These are phyloP conservation scores for Teratosphaeria gauchensis DNA, from an alignment of 2,329 filamentous ascomycete species.

Conservation along the genomic window DNA sequence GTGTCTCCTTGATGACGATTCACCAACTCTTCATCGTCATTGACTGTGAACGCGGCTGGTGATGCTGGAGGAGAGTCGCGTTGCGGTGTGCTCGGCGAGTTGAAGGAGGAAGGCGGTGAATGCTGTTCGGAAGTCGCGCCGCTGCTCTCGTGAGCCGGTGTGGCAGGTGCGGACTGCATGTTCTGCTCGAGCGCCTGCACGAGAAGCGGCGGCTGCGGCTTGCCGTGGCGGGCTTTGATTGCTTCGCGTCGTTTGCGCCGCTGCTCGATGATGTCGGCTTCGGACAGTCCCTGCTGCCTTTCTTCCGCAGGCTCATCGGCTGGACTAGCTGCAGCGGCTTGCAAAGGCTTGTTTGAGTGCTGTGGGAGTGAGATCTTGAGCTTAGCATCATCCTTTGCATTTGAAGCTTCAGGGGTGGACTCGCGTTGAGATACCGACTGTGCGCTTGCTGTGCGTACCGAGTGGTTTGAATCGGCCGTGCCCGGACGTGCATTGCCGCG, in stretches of 20 bases:
- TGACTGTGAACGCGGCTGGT: constrained; percentile 30
- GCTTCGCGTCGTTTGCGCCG: constrained; percentile 76
- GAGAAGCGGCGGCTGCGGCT: constrained; percentile 50
- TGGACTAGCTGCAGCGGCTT: not conserved
- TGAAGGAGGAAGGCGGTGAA: constrained; percentile 17
- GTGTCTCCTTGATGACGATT: constrained; percentile 22
- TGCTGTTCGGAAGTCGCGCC: constrained; percentile 15
- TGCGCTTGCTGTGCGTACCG: constrained; percentile 3
- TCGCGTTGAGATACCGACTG: constrained; percentile 9
- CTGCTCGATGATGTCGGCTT: constrained; percentile 74
- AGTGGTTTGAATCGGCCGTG: not conserved
- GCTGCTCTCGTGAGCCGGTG: constrained; percentile 24
- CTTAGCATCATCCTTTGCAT: constrained; percentile 8
- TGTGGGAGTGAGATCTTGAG: constrained; percentile 9
- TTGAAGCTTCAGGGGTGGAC: constrained; percentile 7
- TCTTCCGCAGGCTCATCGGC: constrained; percentile 5
- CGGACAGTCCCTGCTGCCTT: constrained; percentile 49
- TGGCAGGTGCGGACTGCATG: constrained; percentile 23
- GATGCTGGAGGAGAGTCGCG: constrained; percentile 27
- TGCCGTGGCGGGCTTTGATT: constrained; percentile 67
- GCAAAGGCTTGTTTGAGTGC: constrained; percentile 1
- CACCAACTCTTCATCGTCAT: constrained; percentile 31
- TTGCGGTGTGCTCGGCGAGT: constrained; percentile 29
- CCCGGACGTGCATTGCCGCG: not conserved
- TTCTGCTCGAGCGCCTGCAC: constrained; percentile 59